phyloP scores from a whole-genome alignment of 768 basidiomycete species.

The Punctularia strigosozonata region DNA sequence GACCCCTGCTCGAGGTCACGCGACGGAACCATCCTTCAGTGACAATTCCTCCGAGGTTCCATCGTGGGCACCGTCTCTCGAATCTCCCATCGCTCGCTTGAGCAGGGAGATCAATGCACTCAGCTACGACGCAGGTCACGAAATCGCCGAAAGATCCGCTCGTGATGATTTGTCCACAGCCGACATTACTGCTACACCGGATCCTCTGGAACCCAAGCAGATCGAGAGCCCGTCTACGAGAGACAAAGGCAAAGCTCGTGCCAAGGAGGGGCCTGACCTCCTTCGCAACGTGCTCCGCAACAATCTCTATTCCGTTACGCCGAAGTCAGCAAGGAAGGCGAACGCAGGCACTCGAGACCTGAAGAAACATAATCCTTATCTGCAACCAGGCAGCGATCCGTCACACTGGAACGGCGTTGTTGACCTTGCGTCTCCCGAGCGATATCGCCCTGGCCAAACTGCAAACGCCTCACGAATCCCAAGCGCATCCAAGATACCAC shows the following conservation, averaged over 20 bases:
- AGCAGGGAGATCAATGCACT: constrained; percentile 52
- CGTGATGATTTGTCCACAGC: too few species aligned
- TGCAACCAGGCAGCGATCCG: constrained; percentile 37
- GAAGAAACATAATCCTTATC: constrained; percentile 48
- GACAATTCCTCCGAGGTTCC: constrained; percentile 25
- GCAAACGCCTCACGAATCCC: too few species aligned
- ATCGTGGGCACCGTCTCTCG: constrained; percentile 65
- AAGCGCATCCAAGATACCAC: too few species aligned
- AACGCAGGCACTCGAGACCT: constrained; percentile 50
- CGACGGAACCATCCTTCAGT: constrained; percentile 20
- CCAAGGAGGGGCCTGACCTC: constrained; percentile 27
- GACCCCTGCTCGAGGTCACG: constrained; percentile 48
- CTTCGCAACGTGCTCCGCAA: constrained; percentile 41
- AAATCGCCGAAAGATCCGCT: too few species aligned
- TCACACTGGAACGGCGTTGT: constrained; percentile 64
- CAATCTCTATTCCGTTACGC: too few species aligned
- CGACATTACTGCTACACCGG: too few species aligned
- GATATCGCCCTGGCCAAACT: constrained; percentile 32
- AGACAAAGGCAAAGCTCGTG: constrained; percentile 31
- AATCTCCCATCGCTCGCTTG: constrained; percentile 61
- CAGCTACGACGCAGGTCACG: constrained; percentile 25
- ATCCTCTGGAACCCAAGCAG: too few species aligned
- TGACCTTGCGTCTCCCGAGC: constrained; percentile 49
- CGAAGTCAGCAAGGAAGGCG: too few species aligned
- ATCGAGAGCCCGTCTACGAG: neutral